phyloP scores from a whole-genome alignment of 164 flowering plant species.

The Paratinospora sagittata region DNA sequence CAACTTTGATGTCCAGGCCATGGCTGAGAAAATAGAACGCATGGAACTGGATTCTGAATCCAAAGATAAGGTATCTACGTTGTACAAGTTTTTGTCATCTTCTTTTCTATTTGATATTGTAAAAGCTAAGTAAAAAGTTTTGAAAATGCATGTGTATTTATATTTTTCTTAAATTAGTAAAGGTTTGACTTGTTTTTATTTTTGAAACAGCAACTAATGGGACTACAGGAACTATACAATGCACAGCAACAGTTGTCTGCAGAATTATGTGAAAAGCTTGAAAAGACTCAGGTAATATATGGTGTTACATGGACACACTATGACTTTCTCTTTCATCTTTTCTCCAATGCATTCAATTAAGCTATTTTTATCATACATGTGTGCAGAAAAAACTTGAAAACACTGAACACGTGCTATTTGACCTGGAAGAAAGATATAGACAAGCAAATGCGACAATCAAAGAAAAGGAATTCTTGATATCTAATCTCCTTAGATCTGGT shows the following conservation, averaged over 20 bases:
- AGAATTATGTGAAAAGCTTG: slow-evolving; percentile 72
- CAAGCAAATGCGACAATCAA: slow-evolving; percentile 89
- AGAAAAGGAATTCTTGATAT: slow-evolving; percentile 86
- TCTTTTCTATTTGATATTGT: not conserved
- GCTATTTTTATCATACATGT: not conserved
- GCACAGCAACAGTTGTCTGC: slow-evolving; percentile 65
- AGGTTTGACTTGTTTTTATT: slow-evolving; percentile 5
- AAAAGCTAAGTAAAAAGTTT: not conserved
- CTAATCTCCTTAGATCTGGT: slow-evolving; percentile 91
- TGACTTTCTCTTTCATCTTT: slow-evolving; percentile 10
- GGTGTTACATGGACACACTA: slow-evolving; percentile 3
- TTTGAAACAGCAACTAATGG: slow-evolving; percentile 59
- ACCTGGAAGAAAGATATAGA: slow-evolving; percentile 77
- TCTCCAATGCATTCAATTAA: slow-evolving; percentile 1
- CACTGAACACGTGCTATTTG: slow-evolving; percentile 48
- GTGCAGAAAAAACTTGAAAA: slow-evolving; percentile 57
- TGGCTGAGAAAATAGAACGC: slow-evolving; percentile 76
- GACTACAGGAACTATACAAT: slow-evolving; percentile 70
- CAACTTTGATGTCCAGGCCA: slow-evolving; percentile 38
- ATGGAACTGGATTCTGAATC: slow-evolving; percentile 70
- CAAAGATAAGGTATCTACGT: slow-evolving; percentile 57
- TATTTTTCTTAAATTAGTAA: not conserved
- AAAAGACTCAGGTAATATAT: slow-evolving; percentile 47
- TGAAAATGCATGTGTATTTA: not conserved
- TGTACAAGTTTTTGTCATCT: not conserved